Base-by-base conservation (phyloP, 805 yeast genomes). In the Lachancea sp. region DNA sequence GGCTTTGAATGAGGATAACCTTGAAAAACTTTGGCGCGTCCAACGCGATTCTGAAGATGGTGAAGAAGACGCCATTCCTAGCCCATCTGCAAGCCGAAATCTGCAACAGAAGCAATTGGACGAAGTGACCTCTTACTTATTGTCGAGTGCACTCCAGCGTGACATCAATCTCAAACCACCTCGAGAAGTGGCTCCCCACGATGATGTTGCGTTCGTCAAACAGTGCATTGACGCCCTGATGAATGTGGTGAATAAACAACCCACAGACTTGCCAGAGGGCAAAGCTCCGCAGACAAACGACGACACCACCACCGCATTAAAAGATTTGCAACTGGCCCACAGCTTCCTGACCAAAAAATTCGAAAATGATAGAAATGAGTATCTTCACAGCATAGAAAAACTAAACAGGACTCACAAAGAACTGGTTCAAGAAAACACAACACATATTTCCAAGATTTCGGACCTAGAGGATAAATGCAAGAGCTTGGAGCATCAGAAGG, bases 291-390 rank as follows among this genome's bases (percentile, higher is more conserved):
- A 50, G 11, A 10, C 15, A 12, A 40, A 22, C 42, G 38, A 44
- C 38, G 38, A 44, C 32, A 15, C 38, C 20, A 36, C 19, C 19
- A 77, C 83, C 0, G 88, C 89, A 0, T 66, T 84, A 41, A 74
- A 71, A 45, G 93, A 84, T 58, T 67, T 84, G 42, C 80, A 82
- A 51, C 76, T 84, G 57, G 83, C 88, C 2, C 88, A 83, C 60
- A 79, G 73, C 48, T 84, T 81, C 56, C 65, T 84, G 44, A 73
- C 82, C 2, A 78, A 79, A 56, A 85, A 82, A 53, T 84, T 74
- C 54, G 85, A 81, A 51, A 77, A 79, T 48, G 85, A 84, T 44
- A 71, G 84, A 45, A 73, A 73, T 13, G 76, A 74, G 48, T 77
- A 81, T 45, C 60, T 69, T 42, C 73, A 73, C 47, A 67, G 75